A percentile compares a stretch with the other conserved stretches of the same genome.
phyloP scores from a whole-genome alignment of 495 filamentous ascomycete species.

The Oidiodendron maius region DNA sequence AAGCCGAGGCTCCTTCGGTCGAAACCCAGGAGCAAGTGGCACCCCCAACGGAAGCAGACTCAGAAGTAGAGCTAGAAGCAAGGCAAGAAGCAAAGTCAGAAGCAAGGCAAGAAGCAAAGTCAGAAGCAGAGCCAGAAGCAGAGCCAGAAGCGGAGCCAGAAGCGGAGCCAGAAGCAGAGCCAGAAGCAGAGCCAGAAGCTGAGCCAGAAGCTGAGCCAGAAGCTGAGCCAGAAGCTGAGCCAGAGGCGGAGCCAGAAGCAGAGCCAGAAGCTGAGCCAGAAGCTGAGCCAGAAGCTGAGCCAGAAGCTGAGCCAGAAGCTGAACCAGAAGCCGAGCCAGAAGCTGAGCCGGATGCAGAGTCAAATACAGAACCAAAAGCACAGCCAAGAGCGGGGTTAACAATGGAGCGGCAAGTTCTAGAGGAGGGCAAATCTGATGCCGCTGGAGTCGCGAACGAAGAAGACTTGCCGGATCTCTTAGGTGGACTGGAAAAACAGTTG shows the following conservation, averaged over 20 bases:
- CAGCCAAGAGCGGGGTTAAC: too few species aligned
- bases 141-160: not conserved
- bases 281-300: not conserved
- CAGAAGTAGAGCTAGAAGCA: not conserved
- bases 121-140: not conserved
- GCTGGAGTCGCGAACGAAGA: constrained; percentile 19
- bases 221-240: not conserved
- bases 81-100: not conserved
- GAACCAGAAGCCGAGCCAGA: not conserved
- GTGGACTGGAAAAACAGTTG: constrained; percentile 16
- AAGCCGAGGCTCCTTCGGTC: not conserved
- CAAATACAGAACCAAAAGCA: too few species aligned
- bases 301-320: not conserved
- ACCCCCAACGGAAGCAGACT: not conserved
- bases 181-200: not conserved
- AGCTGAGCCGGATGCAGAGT: not conserved
- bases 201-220: not conserved
- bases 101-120: not conserved
- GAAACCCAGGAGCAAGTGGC: not conserved
- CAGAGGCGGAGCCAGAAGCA: not conserved
- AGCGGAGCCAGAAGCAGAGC: not conserved
- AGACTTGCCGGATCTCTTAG: constrained; percentile 19
- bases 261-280: not conserved
- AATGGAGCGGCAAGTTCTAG: not conserved
- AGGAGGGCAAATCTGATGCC: not conserved